phyloP scores from a whole-genome alignment of 768 basidiomycete species.

The Rossbeevera mucosa region DNA sequence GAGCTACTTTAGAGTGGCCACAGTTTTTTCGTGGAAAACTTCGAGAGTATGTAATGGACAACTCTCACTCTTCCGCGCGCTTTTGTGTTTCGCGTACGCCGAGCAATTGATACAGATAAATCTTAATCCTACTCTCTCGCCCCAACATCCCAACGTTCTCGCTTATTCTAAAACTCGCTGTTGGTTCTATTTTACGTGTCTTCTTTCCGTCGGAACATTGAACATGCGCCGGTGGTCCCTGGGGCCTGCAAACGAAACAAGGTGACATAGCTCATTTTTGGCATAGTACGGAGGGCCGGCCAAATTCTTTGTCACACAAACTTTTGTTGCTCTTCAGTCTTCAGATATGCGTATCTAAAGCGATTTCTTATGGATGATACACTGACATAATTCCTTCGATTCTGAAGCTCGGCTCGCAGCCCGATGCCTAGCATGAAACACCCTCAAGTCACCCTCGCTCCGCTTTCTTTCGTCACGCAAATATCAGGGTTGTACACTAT shows the following conservation, averaged over 20 bases:
- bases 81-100: constrained; percentile 46
- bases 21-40: constrained; percentile 39
- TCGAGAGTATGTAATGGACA: constrained; percentile 14
- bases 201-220: constrained; percentile 53
- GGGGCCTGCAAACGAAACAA: constrained; percentile 39
- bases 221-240: constrained; percentile 42
- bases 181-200: constrained; percentile 58
- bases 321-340: constrained; percentile 9
- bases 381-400: constrained; percentile 3
- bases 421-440: too few relatives aligned
- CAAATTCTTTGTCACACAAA: neutral
- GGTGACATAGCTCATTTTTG: constrained; percentile 49
- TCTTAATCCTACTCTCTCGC: constrained; percentile 51
- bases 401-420: neutral
- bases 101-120: constrained; percentile 50
- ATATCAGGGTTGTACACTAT: constrained; percentile 63
- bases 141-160: constrained; percentile 53
- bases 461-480: constrained; percentile 33
- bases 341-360: constrained; percentile 4
- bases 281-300: constrained; percentile 1
- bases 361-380: neutral
- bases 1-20: constrained; percentile 47
- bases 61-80: constrained; percentile 57
- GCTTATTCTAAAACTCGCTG: constrained; percentile 56
- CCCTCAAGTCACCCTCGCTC: neutral